Base-by-base conservation (phyloP, 257 asterid species). In the Solanum sitiens region DNA sequence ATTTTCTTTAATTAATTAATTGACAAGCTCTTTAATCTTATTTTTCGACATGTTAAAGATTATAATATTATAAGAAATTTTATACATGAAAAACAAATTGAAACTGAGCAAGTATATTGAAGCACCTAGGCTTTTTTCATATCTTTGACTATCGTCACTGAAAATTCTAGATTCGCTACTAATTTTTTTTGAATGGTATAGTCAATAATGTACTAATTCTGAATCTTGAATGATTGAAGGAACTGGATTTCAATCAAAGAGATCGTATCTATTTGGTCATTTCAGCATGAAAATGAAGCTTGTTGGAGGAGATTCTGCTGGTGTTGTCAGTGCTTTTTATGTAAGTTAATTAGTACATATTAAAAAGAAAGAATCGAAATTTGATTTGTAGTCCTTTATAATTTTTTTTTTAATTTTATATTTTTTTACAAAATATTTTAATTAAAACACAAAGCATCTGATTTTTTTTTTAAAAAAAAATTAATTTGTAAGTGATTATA, bases 211-310 rank as follows among this genome's bases (percentile, higher is more conserved):
- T 37, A 37, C 39, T 37, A 37, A 37, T 37, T 6, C 20, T 16
- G 11, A 37, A 32, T 79, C 56, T 35, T 71, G 6, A 27, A 50
- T 82, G 30, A 83, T n/a, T 33, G 53, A 33, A 91, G 93, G 93
- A 67, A 86, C 93, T 85, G 93, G 93, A 83, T 91, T 91, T 89
- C 90, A 91, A 84, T 91, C 90, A 20, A 91, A 65, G 67, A 83
- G 75, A 27, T 87, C 91, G 2, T 91, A 91, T 73, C 65, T 89
- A 42, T 91, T 91, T 63, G 93, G 93, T 85, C 93, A 91, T 79
- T 91, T 91, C 90, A 91, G 89, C 84, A 89, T 91, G 92, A 91
- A 89, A 87, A 82, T 91, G 90, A 91, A 87, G 87, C 80, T 91
- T 77, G 91, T 89, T 40, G 92, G 90, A 50, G 90, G 92, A 23